A percentile compares a stretch with the other conserved stretches of the same genome.
phyloP scores from a whole-genome alignment of 768 basidiomycete genomes.

The Tulasnella sp. region DNA sequence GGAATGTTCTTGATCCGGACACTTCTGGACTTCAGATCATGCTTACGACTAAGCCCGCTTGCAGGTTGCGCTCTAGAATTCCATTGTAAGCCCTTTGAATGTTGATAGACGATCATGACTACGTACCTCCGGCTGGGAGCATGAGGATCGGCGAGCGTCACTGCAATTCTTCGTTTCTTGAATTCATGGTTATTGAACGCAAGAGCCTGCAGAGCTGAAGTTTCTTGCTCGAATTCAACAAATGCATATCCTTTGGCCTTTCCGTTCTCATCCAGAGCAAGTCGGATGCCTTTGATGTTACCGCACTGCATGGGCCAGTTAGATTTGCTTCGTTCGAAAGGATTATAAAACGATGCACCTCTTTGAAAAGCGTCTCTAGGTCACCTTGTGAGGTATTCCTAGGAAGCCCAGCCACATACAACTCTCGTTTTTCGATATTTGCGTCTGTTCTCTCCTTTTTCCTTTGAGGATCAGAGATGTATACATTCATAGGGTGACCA shows the following conservation, averaged over 20 bases:
- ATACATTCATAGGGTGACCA: conserved; percentile 56
- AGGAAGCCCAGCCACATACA: conserved; percentile 80
- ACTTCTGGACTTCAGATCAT: conserved; percentile 53
- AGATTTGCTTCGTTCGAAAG: background rate
- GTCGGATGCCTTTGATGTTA: conserved; percentile 61
- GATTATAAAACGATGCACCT: conserved; percentile 34
- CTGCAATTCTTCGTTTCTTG: conserved; percentile 80
- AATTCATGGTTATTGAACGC: conserved; percentile 76
- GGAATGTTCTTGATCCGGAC: conserved; percentile 68
- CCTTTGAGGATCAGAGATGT: conserved; percentile 79
- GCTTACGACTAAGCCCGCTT: conserved; percentile 36
- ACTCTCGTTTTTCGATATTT: conserved; percentile 66
- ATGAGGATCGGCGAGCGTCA: conserved; percentile 71
- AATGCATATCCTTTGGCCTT: conserved; percentile 80
- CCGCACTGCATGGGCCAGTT: conserved; percentile 48
- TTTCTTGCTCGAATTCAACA: conserved; percentile 77
- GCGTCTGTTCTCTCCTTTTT: conserved; percentile 86
- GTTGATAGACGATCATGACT: background rate
- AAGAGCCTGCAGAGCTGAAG: conserved; percentile 55
- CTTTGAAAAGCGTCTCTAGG: conserved; percentile 61
- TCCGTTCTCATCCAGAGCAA: conserved; percentile 58
- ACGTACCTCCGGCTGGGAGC: conserved; percentile 42
- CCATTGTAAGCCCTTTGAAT: background rate
- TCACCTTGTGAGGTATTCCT: conserved; percentile 66
- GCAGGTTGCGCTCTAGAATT: conserved; percentile 16